phyloP scores from a whole-genome alignment of 2,329 filamentous ascomycete genomes.

The Dactylellina leptospora region DNA sequence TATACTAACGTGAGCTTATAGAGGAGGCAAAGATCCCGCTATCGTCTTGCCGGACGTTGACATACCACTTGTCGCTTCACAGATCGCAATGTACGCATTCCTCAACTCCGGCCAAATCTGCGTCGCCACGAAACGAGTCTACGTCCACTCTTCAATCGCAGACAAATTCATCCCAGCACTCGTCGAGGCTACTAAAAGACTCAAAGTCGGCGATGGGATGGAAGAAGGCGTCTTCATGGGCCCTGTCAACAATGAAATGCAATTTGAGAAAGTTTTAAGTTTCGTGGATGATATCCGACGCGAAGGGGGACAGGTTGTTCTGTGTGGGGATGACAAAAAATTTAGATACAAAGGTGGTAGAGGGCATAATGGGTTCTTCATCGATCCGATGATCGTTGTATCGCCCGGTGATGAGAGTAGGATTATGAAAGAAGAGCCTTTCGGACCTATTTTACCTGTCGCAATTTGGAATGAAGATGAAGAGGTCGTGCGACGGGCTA shows the following conservation, averaged over 20 bases:
- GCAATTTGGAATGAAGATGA: slow-evolving; percentile 63
- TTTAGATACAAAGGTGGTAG: slow-evolving; percentile 54
- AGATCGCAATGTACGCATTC: slow-evolving; percentile 66
- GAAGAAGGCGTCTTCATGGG: slow-evolving; percentile 54
- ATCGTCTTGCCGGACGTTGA: slow-evolving; percentile 70
- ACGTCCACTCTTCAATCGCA: slow-evolving; percentile 68
- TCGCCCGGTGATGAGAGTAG: slow-evolving; percentile 66
- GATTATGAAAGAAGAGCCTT: slow-evolving; percentile 65
- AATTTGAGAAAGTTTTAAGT: slow-evolving; percentile 56
- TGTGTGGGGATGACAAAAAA: slow-evolving; percentile 57
- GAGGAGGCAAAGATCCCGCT: slow-evolving; percentile 70
- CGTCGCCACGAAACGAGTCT: slow-evolving; percentile 66
- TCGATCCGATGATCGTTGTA: slow-evolving; percentile 69
- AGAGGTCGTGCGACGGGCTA: slow-evolving; percentile 64
- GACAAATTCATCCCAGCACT: slow-evolving; percentile 63
- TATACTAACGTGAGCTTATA: slow-evolving; percentile 24
- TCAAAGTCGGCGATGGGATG: slow-evolving; percentile 64
- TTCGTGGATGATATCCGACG: slow-evolving; percentile 56
- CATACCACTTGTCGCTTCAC: slow-evolving; percentile 64
- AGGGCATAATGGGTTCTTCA: slow-evolving; percentile 64
- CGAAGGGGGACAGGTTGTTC: slow-evolving; percentile 52
- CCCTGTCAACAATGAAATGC: slow-evolving; percentile 55
- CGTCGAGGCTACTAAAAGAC: slow-evolving; percentile 62
- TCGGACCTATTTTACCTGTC: slow-evolving; percentile 65
- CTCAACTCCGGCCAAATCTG: slow-evolving; percentile 69